phyloP scores from a whole-genome alignment of 768 basidiomycete genomes.

The Podaxis sp. region DNA sequence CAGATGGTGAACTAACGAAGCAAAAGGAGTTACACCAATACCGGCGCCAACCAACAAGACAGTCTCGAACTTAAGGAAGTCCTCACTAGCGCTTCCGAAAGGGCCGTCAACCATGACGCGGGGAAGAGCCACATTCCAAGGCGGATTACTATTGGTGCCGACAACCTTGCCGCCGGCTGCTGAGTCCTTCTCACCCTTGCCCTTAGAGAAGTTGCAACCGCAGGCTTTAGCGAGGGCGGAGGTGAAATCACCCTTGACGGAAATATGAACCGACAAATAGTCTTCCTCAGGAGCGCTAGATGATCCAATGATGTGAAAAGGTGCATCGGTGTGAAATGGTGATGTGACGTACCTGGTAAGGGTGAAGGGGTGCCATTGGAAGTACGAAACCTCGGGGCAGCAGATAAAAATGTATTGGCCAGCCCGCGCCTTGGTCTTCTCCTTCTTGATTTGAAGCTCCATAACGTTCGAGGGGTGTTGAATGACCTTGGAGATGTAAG shows the following conservation, averaged over 20 bases:
- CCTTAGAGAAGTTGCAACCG: constrained; percentile 75
- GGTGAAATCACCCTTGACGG: constrained; percentile 91
- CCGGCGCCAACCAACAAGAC: constrained; percentile 89
- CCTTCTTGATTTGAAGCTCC: constrained; percentile 98
- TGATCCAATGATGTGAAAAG: not conserved
- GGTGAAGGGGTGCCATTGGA: constrained; percentile 98
- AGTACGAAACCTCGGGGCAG: constrained; percentile 91
- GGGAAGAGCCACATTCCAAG: constrained; percentile 73
- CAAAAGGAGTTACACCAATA: constrained; percentile 96
- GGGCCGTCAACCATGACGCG: constrained; percentile 97
- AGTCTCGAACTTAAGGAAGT: constrained; percentile 88
- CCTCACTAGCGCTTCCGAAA: constrained; percentile 90
- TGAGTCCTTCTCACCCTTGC: constrained; percentile 42
- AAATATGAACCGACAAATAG: constrained; percentile 92
- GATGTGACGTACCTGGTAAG: constrained; percentile 64
- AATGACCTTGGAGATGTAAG: constrained; percentile 92
- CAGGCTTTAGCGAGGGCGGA: constrained; percentile 74
- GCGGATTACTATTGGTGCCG: constrained; percentile 52
- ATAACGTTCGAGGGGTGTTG: constrained; percentile 93
- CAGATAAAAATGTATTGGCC: constrained; percentile 93
- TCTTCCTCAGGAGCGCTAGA: constrained; percentile 90
- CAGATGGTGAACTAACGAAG: constrained; percentile 60
- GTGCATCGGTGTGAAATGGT: not conserved
- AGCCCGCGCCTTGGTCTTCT: constrained; percentile 77
- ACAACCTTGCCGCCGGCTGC: constrained; percentile 57